These are phyloP conservation scores for Zalaria sp. DNA, from an alignment of 2,329 filamentous ascomycete species.

Conservation along the genomic window DNA sequence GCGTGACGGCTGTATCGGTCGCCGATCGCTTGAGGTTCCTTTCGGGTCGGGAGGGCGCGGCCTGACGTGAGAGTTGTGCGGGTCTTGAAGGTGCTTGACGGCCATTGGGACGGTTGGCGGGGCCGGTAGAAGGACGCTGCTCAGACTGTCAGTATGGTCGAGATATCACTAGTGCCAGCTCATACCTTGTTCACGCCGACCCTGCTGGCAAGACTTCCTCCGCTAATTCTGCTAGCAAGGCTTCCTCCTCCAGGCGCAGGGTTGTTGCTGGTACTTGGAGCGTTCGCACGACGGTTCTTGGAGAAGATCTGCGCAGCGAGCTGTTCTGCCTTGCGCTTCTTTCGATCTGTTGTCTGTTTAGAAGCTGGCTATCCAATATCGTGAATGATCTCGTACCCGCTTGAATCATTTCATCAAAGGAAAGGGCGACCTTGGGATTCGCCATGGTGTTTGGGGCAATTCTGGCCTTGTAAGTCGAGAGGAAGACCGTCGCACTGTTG, in stretches of 20 bases:
- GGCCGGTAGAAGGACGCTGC: conserved; percentile 4
- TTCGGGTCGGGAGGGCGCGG: conserved; percentile 1
- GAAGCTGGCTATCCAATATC: neutral
- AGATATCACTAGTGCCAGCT: neutral
- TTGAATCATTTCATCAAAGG: conserved; percentile 38
- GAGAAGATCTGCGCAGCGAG: conserved; percentile 62
- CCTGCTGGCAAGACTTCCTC: conserved; percentile 52
- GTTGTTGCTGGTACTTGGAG: conserved; percentile 29
- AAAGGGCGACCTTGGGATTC: conserved; percentile 18
- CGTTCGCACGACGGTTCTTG: conserved; percentile 43
- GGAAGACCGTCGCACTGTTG: no score
- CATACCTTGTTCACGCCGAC: conserved; percentile 59
- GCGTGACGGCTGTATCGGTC: no score
- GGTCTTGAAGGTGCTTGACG: no score
- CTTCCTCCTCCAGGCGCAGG: conserved; percentile 23
- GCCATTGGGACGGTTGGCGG: neutral
- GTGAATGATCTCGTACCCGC: conserved; percentile 21
- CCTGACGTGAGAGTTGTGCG: neutral
- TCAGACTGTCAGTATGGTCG: neutral
- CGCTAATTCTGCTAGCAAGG: conserved; percentile 52
- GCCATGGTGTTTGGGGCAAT: conserved; percentile 1
- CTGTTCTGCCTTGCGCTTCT: conserved; percentile 56
- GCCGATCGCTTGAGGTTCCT: no score
- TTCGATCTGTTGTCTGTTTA: conserved; percentile 36
- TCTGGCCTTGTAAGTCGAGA: no score